Conservation (phyloP, 768 basidiomycete genomes). For the Macrolepiota dolichaula region DNA sequence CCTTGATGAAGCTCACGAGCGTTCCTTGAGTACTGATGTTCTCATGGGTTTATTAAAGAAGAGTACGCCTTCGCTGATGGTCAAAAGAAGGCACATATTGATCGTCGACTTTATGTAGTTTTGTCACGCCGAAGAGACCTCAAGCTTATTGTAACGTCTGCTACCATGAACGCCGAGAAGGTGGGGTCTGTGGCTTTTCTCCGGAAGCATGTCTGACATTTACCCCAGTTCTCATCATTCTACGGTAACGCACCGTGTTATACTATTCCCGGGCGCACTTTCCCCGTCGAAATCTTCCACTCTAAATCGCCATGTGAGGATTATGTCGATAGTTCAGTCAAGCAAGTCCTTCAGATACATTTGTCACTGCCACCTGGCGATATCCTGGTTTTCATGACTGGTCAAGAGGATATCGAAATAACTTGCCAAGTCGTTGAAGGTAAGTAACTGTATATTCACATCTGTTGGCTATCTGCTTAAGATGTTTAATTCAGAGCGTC, state of each 20-base stretch:
- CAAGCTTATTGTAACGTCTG: constrained; percentile 96
- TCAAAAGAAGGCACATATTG: background rate
- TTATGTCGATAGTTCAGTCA: constrained; percentile 97
- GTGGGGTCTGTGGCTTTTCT: constrained; percentile 32
- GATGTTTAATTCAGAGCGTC: constrained; percentile 59
- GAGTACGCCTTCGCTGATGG: constrained; percentile 47
- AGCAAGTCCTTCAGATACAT: constrained; percentile 97
- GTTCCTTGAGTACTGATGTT: constrained; percentile 95
- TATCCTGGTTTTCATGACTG: constrained; percentile 98
- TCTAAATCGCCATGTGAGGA: constrained; percentile 98
- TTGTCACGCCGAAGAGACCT: constrained; percentile 88
- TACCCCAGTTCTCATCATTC: constrained; percentile 83
- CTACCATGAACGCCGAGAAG: constrained; percentile 99
- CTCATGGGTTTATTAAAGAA: constrained; percentile 95
- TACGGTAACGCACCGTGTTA: constrained; percentile 94
- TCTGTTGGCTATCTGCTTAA: background rate
- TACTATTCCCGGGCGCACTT: constrained; percentile 89
- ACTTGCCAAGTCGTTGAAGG: constrained; percentile 94
- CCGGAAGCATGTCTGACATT: background rate
- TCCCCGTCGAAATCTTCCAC: constrained; percentile 96
- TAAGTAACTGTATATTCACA: constrained; percentile 25
- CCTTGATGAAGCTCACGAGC: constrained; percentile 98
- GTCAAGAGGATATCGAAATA: constrained; percentile 97
- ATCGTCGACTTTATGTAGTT: constrained; percentile 36
- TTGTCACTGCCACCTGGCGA: constrained; percentile 90